Percentiles rank a stretch among this genome's conserved stretches.
Evolutionary conservation across 208 protist species (phyloP).

Genomic region (Giardia muris): DNA sequence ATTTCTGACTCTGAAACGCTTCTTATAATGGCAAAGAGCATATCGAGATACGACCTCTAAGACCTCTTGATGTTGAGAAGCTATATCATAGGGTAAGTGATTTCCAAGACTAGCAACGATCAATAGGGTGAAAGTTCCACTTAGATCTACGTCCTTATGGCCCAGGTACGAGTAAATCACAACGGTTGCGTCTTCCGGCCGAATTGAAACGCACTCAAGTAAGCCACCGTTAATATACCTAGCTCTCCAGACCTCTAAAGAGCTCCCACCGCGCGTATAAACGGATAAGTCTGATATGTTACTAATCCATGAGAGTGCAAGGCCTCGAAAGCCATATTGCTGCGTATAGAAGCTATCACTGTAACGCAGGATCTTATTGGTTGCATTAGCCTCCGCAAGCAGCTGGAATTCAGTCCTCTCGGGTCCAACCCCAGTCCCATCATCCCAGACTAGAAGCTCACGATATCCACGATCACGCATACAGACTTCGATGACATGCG

Average conservation of each 20-base stretch:
- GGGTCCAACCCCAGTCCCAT: neutral
- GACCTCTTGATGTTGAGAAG: neutral
- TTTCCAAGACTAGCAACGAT: neutral
- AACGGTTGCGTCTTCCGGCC: neutral
- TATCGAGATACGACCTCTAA: neutral
- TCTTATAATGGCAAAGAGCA: neutral
- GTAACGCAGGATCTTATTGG: neutral
- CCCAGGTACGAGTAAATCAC: neutral
- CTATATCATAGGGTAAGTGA: too few relatives aligned
- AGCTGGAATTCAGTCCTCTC: neutral
- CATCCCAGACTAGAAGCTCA: neutral
- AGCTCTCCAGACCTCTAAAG: neutral
- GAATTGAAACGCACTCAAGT: neutral
- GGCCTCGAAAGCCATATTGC: neutral
- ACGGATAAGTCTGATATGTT: neutral
- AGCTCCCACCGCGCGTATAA: neutral
- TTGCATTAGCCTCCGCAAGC: neutral
- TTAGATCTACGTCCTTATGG: neutral
- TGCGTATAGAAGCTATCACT: neutral
- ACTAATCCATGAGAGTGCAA: neutral
- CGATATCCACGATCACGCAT: neutral
- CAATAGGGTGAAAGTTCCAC: neutral
- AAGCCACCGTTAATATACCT: neutral
- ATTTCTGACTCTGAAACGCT: neutral
- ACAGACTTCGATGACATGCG: neutral